Evolutionary conservation across 495 filamentous ascomycete genomes (phyloP).

Genomic region (Tuber microsphaerosporum): DNA sequence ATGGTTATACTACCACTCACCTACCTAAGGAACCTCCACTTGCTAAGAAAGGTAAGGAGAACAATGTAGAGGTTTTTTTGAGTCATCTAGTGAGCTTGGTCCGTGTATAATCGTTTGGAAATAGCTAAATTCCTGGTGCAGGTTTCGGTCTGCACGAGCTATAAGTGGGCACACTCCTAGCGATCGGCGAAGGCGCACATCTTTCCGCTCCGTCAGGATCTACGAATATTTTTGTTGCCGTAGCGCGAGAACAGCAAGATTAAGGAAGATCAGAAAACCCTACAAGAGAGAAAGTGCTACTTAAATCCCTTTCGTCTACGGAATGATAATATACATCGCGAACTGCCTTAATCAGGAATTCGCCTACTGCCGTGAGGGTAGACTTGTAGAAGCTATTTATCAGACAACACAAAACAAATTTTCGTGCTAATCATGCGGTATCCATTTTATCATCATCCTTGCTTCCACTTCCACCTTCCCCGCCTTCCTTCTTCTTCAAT

Average conservation of each 20-base stretch:
- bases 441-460: slow-evolving; percentile 84
- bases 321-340: slow-evolving; percentile 32
- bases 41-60: no score
- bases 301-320: slow-evolving; percentile 10
- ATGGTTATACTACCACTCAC: no score
- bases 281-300: not conserved
- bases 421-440: slow-evolving; percentile 52
- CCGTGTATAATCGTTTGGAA: no score
- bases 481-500: slow-evolving; percentile 58
- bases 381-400: slow-evolving; percentile 18
- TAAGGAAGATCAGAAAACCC: not conserved
- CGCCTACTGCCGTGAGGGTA: slow-evolving; percentile 17
- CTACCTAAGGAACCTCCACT: no score
- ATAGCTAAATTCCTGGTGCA: no score
- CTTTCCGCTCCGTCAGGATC: not conserved
- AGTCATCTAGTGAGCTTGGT: no score
- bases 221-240: not conserved
- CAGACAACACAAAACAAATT: slow-evolving; percentile 14
- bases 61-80: no score
- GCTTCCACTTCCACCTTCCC: slow-evolving; percentile 56
- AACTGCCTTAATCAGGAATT: slow-evolving; percentile 17
- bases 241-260: not conserved
- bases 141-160: no score
- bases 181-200: not conserved
- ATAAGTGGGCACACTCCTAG: not conserved